Conservation (phyloP, 805 yeast species). For the Wickerhamiella galacta region DNA sequence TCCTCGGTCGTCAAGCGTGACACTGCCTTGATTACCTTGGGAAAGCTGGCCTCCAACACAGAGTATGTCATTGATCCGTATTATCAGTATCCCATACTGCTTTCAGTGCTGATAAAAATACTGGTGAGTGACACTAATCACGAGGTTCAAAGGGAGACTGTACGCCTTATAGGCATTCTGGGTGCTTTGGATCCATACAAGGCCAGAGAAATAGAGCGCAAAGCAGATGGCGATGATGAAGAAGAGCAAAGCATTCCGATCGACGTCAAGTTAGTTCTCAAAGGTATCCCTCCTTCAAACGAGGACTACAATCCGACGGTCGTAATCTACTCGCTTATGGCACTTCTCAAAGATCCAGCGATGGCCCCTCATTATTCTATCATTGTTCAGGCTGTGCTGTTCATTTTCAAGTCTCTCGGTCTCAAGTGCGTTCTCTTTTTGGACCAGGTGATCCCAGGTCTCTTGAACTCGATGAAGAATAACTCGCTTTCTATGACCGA, state of each 20-base stretch:
- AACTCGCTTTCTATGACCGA: slow-evolving; percentile 59
- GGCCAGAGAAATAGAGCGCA: slow-evolving; percentile 77
- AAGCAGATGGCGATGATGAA: slow-evolving; percentile 28
- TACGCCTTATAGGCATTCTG: slow-evolving; percentile 71
- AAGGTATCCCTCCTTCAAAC: slow-evolving; percentile 76
- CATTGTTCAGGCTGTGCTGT: slow-evolving; percentile 86
- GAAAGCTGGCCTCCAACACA: slow-evolving; percentile 76
- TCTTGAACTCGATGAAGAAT: slow-evolving; percentile 65
- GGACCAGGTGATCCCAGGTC: slow-evolving; percentile 75
- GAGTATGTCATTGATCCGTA: slow-evolving; percentile 93
- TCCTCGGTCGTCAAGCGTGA: slow-evolving; percentile 76
- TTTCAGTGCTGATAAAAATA: slow-evolving; percentile 67
- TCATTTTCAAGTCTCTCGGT: slow-evolving; percentile 78
- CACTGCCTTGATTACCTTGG: slow-evolving; percentile 74
- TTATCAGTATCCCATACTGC: slow-evolving; percentile 74
- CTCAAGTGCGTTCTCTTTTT: slow-evolving; percentile 78
- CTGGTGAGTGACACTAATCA: slow-evolving; percentile 60
- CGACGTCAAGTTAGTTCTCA: slow-evolving; percentile 79
- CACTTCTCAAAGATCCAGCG: slow-evolving; percentile 70
- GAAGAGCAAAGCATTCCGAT: slow-evolving; percentile 73
- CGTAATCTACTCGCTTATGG: slow-evolving; percentile 71
- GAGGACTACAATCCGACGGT: slow-evolving; percentile 95
- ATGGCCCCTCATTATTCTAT: slow-evolving; percentile 74
- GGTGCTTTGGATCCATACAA: slow-evolving; percentile 97
- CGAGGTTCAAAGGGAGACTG: slow-evolving; percentile 69